These are phyloP conservation scores for Coemansia sp. DNA, from an alignment of 192 early-diverging fungal species.

Conservation along the genomic window DNA sequence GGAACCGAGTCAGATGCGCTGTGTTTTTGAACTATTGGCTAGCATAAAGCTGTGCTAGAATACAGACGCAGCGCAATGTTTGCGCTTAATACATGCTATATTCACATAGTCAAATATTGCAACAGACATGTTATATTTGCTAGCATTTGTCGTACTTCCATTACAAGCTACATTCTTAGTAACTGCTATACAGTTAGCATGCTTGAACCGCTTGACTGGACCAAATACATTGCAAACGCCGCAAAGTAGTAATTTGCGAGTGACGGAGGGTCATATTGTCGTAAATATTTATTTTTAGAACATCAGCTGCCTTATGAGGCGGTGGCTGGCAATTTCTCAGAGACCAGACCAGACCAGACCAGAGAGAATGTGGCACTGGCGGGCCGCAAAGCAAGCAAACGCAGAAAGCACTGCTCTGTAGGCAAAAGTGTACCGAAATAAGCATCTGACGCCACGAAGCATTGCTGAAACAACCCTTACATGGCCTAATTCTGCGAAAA, in stretches of 20 bases:
- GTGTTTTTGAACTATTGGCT: neutral
- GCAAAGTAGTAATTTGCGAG: neutral
- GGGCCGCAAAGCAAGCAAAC: neutral
- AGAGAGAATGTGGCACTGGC: slow-evolving; percentile 7
- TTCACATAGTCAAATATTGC: neutral
- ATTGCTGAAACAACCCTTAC: neutral
- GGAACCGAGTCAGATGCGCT: neutral
- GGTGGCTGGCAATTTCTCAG: slow-evolving; percentile 5
- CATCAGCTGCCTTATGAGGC: slow-evolving; percentile 1
- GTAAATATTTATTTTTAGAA: slow-evolving; percentile 6
- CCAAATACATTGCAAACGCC: neutral
- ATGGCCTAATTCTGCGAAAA: neutral
- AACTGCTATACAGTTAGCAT: neutral
- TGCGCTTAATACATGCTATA: neutral
- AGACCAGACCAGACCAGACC: neutral
- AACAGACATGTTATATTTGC: neutral
- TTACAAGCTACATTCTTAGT: neutral
- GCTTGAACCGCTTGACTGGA: neutral
- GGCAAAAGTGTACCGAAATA: neutral
- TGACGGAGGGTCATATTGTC: neutral
- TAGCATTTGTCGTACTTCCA: neutral
- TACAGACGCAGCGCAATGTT: neutral
- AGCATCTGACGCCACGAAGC: neutral
- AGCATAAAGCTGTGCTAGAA: neutral
- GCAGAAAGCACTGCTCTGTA: neutral